These are phyloP conservation scores for Coemansia sp. DNA, from an alignment of 192 early-diverging fungal species.

Conservation along the genomic window DNA sequence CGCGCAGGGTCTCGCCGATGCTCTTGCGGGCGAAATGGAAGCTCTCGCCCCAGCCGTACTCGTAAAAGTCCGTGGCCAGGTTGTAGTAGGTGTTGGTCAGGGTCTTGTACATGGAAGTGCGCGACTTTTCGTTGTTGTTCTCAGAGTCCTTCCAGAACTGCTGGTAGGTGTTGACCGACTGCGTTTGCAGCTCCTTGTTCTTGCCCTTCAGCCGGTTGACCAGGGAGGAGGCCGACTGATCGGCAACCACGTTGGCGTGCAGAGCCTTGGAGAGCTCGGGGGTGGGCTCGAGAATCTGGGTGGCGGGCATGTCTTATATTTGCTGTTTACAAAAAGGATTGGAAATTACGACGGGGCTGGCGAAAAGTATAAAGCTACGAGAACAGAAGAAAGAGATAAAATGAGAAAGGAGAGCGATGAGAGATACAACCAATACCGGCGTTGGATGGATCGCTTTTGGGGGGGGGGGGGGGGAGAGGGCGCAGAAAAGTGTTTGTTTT, in stretches of 20 bases:
- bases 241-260: constrained; percentile 39
- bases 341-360: constrained; percentile 2
- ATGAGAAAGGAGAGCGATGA: background rate
- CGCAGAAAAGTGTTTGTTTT: no score
- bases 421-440: background rate
- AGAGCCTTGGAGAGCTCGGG: constrained; percentile 48
- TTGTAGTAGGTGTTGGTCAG: constrained; percentile 82
- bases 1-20: constrained; percentile 68
- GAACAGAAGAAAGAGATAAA: constrained; percentile 3
- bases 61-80: constrained; percentile 81
- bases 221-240: constrained; percentile 33
- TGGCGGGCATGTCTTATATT: constrained; percentile 12
- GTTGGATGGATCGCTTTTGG: background rate
- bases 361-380: background rate
- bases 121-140: constrained; percentile 61
- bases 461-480: no score
- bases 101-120: constrained; percentile 59
- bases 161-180: constrained; percentile 67
- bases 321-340: constrained; percentile 2
- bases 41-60: constrained; percentile 82
- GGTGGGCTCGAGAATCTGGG: constrained; percentile 41
- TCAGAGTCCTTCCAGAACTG: constrained; percentile 63
- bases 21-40: constrained; percentile 92
- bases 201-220: constrained; percentile 51
- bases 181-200: constrained; percentile 63